Base-by-base conservation (phyloP, 306 rosid species). In the Vigna nakashimae region DNA sequence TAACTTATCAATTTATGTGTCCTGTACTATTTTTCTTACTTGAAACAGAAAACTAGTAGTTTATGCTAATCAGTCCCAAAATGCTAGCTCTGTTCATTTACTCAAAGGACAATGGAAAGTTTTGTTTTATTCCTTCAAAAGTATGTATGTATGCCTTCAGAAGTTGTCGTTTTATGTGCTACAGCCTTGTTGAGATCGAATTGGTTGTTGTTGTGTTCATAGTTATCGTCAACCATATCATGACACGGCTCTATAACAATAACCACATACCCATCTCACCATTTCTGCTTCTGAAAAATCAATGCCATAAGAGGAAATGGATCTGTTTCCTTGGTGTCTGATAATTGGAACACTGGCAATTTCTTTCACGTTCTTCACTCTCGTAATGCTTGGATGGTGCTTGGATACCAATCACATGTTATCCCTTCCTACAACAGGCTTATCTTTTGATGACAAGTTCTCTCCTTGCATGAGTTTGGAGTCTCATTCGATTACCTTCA, bases 341-440 rank as follows among this genome's bases (percentile, higher is more conserved):
- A 75, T 86, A 40, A 26, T 65, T 48, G 84, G 48, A 71, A 49
- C 80, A 59, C 46, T 82, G 1, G 17, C 72, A n/a, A 62, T 80
- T 58, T 81, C 86, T 1, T 48, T 86, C 0, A 36, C 76, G 75
- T 43, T 82, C 30, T 79, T 82, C 80, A 71, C 71, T 16, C 9
- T 86, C 60, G 66, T 80, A 7, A 58, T 86, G 80, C 79, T 66
- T 45, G 86, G 89, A 65, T 79, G 84, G 70, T 86, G 82, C 77
- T 65, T 15, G 30, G 0, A 26, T 17, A 50, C 20, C 8, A 22
- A 49, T 58, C 42, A 42, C 45, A 69, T 52, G 0, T n/a, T 51
- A 59, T 34, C 73, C 15, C 51, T 40, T 71, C 89, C 84, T 7
- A 18, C 79, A 77, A 28, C 63, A 68, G 22, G 2, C 43, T 5